Evolutionary conservation across 1,284 basidiomycete genomes (phyloP).

Genomic region (Coniferiporia weirii): DNA sequence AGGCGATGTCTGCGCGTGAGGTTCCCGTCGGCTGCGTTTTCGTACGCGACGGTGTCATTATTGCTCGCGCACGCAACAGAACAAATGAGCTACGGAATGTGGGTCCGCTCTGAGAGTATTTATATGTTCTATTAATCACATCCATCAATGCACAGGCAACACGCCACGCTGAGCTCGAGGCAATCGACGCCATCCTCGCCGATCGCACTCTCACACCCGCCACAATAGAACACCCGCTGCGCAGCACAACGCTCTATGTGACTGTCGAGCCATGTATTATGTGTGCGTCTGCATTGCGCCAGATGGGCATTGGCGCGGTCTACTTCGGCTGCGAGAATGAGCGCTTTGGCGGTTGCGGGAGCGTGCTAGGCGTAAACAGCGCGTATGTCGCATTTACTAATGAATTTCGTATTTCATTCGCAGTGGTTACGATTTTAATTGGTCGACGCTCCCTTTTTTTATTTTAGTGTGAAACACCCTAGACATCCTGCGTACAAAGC

Average conservation of each 20-base stretch:
- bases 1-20: conserved; percentile 82
- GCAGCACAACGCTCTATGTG: conserved; percentile 86
- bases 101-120: conserved; percentile 7
- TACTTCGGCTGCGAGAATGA: conserved; percentile 96
- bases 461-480: conserved; percentile 59
- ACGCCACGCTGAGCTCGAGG: conserved; percentile 95
- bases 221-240: conserved; percentile 54
- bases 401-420: too few relatives aligned
- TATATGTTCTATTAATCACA: conserved; percentile 5
- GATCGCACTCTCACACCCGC: conserved; percentile 52
- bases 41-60: conserved; percentile 69
- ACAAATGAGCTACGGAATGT: conserved; percentile 95
- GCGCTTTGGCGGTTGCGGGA: conserved; percentile 95
- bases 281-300: conserved; percentile 94
- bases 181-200: conserved; percentile 85
- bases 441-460: not conserved
- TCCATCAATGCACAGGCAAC: conserved; percentile 65
- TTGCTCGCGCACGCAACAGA: conserved; percentile 86
- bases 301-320: conserved; percentile 88
- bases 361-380: conserved; percentile 84
- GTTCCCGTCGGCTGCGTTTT: conserved; percentile 98
- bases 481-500: conserved; percentile 74
- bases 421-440: too few relatives aligned
- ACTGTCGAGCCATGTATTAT: conserved; percentile 99
- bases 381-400: conserved; percentile 41